phyloP scores from a whole-genome alignment of 192 early-diverging fungal species.

The Coemansia sp. region DNA sequence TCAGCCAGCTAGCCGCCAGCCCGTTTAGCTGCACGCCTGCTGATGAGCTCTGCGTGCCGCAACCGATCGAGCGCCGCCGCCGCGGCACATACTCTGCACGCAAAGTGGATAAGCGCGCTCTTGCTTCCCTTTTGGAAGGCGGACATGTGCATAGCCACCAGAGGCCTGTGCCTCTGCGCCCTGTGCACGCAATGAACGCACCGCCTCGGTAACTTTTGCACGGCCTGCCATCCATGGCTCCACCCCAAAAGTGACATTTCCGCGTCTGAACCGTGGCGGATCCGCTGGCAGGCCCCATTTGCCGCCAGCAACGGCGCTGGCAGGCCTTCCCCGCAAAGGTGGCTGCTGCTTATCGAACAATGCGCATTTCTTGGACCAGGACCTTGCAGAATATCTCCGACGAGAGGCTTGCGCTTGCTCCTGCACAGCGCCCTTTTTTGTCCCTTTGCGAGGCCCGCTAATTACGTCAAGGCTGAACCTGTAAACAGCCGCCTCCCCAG shows the following conservation, averaged over 20 bases:
- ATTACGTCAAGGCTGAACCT: not conserved
- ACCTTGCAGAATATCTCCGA: conserved; percentile 8
- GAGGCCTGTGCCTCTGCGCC: not conserved
- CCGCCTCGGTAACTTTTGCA: not conserved
- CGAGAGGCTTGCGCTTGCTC: not conserved
- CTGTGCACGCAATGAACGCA: not conserved
- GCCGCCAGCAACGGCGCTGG: not conserved
- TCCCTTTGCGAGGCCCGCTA: not conserved
- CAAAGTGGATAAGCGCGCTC: not conserved
- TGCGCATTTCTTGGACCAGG: not conserved
- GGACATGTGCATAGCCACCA: not conserved
- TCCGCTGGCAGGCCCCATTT: not conserved
- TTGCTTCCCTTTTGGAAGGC: not conserved
- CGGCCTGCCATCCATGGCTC: not conserved
- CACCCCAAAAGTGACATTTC: not conserved
- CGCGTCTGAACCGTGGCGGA: not conserved
- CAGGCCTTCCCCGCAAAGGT: not conserved
- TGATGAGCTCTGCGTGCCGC: not conserved
- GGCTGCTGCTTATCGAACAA: not conserved
- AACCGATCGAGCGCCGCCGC: not conserved
- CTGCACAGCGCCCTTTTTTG: not conserved
- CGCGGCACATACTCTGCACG: not conserved
- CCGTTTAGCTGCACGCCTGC: not conserved
- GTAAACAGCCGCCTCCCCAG: not conserved
- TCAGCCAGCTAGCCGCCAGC: too few species aligned